These are phyloP conservation scores for Magnaporthiopsis incrustans DNA, from an alignment of 2,329 filamentous ascomycete species.

Conservation along the genomic window DNA sequence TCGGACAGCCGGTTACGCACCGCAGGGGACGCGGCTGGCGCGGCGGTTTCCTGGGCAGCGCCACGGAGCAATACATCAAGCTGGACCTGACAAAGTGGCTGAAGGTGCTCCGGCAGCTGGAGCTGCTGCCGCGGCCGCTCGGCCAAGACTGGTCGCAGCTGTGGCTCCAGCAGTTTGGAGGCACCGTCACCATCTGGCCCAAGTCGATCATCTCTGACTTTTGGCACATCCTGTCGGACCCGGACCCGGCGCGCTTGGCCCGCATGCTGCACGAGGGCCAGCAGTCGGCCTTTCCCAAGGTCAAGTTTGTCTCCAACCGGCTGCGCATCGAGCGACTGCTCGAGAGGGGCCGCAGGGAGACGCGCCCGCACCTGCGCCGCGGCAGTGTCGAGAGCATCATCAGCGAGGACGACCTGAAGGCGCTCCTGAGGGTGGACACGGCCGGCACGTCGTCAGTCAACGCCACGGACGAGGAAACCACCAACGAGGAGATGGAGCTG, in stretches of 20 bases:
- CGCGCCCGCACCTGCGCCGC: slow-evolving; percentile 37
- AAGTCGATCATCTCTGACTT: slow-evolving; percentile 74
- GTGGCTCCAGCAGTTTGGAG: slow-evolving; percentile 91
- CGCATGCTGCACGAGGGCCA: slow-evolving; percentile 88
- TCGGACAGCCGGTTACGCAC: slow-evolving; percentile 90
- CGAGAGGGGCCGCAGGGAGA: slow-evolving; percentile 50
- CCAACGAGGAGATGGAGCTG: slow-evolving; percentile 7
- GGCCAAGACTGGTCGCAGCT: slow-evolving; percentile 97
- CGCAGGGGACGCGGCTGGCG: slow-evolving; percentile 90
- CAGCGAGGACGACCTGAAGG: slow-evolving; percentile 51
- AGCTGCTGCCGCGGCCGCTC: slow-evolving; percentile 79
- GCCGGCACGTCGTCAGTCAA: background rate
- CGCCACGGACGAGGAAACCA: slow-evolving; percentile 6
- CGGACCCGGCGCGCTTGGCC: slow-evolving; percentile 63
- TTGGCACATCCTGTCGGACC: slow-evolving; percentile 77
- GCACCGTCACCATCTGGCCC: slow-evolving; percentile 95
- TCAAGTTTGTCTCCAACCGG: slow-evolving; percentile 84
- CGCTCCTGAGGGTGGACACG: slow-evolving; percentile 27
- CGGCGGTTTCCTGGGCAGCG: slow-evolving; percentile 87
- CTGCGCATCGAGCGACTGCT: slow-evolving; percentile 70
- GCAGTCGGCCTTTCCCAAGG: slow-evolving; percentile 80
- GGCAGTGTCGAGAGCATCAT: slow-evolving; percentile 52
- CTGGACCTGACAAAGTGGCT: slow-evolving; percentile 97
- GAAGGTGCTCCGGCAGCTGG: slow-evolving; percentile 84
- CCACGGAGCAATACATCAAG: slow-evolving; percentile 90